These are phyloP conservation scores for Fusarium neocosmosporiellum DNA, from an alignment of 2,329 filamentous ascomycete species.

Conservation along the genomic window DNA sequence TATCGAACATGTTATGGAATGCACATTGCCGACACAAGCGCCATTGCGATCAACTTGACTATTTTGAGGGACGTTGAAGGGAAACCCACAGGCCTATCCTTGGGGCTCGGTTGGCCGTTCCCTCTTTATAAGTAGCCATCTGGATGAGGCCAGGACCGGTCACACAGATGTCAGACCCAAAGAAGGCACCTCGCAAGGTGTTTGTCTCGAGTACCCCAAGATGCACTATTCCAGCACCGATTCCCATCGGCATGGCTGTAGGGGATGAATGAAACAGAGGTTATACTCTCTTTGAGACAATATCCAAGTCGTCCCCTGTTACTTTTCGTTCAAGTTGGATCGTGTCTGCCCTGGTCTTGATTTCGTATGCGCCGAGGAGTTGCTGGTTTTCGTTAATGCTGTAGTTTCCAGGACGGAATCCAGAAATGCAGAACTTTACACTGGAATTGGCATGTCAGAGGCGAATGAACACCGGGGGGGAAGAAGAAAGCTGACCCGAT, in stretches of 20 bases:
- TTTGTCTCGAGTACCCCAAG: background rate
- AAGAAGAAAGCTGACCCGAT: background rate
- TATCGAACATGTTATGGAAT: too few species aligned
- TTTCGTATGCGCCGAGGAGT: background rate
- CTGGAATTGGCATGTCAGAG: background rate
- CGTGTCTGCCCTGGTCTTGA: background rate
- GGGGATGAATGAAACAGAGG: background rate
- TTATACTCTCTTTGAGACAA: background rate
- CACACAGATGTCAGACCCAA: too few species aligned
- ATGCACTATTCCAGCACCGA: background rate
- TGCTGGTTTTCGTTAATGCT: background rate
- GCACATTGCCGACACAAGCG: too few species aligned
- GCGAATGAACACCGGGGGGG: background rate
- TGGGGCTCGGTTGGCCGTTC: too few species aligned
- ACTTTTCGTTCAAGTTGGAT: background rate
- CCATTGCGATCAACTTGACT: too few species aligned
- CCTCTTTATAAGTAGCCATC: too few species aligned
- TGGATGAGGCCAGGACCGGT: too few species aligned
- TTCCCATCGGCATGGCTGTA: background rate
- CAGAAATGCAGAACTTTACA: background rate
- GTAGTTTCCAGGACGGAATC: background rate
- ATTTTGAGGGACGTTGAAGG: too few species aligned
- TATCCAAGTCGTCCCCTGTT: background rate
- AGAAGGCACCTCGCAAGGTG: background rate
- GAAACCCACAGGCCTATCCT: too few species aligned